Evolutionary conservation across 345 rosid genomes (phyloP), one percentile per base, ranked within the genome.

Genomic region (Moringa oleifera): DNA sequence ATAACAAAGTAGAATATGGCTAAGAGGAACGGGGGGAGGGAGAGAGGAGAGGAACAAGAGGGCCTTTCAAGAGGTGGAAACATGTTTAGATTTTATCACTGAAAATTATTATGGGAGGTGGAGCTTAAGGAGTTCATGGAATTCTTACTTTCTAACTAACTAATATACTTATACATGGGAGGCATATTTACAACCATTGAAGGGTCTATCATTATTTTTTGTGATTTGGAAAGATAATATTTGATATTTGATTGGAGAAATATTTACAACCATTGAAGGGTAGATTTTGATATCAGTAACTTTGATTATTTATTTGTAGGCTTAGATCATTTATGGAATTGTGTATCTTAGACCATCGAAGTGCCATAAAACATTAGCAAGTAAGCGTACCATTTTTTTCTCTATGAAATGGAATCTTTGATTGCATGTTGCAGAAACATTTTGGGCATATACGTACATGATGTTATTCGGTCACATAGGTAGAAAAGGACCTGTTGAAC

Each of bases 251-350:
- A 15, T 10, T 23, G 20, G 20, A 25, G 52, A 33, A 19, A 31
- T 9, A 15, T 53, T 61, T 53, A 28, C 64, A 50, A 50, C 33
- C 13, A 33, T 57, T 28, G 25, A 16, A 20, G 53, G 17, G 17
- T 41, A 4, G 47, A 41, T 11, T 41, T 1, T 41, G 47, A 41
- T 15, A 11, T 41, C 12, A 16, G 47, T 41, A 16, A 9, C 17
- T 41, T 41, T 41, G 47, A 41, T 16, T 41, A 61, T 53, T 24
- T 61, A 59, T 58, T 65, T 64, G 49, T 88, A 92, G 97, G 74
- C 93, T 92, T 46, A 80, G 93, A 58, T 81, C 97, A 21, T 80
- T 87, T 59, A 87, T 93, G 97, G 97, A 93, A 70, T 75, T 93
- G 71, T 93, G 98, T 73, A 93, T 93, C 74, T 74, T 93, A 65